Conservation (phyloP, 129 eudicot genomes). For the Sambucus nigra region DNA sequence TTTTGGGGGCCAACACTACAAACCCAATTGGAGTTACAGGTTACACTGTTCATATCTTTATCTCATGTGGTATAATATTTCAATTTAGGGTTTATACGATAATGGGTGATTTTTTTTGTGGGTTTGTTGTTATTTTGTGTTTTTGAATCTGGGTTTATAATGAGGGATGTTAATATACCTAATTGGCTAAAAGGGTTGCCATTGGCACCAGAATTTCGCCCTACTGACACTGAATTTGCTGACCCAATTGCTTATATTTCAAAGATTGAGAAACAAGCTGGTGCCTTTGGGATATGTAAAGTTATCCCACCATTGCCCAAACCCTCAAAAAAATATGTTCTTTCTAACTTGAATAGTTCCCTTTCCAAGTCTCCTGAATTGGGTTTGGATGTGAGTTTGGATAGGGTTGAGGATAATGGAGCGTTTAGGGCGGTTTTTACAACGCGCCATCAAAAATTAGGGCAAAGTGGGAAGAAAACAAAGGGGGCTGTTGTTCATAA, state of each 20-base stretch:
- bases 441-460: conserved; percentile 85
- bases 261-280: conserved; percentile 92
- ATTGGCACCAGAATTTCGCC: conserved; percentile 87
- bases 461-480: conserved; percentile 39
- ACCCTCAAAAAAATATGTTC: conserved; percentile 69
- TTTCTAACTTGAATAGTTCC: conserved; percentile 62
- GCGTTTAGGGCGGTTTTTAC: conserved; percentile 72
- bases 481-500: conserved; percentile 40
- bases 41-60: conserved; percentile 12
- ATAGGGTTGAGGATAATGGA: conserved; percentile 14
- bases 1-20: conserved; percentile 2
- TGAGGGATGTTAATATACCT: conserved; percentile 75
- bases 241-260: conserved; percentile 99
- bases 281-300: conserved; percentile 94
- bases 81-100: conserved; percentile 2
- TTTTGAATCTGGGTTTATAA: conserved; percentile 28
- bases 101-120: neutral
- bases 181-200: conserved; percentile 85
- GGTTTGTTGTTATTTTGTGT: conserved; percentile 22
- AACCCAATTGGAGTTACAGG: conserved; percentile 13
- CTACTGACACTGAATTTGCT: conserved; percentile 91
- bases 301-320: conserved; percentile 88
- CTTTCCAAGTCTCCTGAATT: conserved; percentile 65
- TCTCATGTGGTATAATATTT: neutral
- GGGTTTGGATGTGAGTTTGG: conserved; percentile 40